Base-by-base conservation (phyloP, 495 filamentous ascomycete species). In the Corynascus novoguineensis region DNA sequence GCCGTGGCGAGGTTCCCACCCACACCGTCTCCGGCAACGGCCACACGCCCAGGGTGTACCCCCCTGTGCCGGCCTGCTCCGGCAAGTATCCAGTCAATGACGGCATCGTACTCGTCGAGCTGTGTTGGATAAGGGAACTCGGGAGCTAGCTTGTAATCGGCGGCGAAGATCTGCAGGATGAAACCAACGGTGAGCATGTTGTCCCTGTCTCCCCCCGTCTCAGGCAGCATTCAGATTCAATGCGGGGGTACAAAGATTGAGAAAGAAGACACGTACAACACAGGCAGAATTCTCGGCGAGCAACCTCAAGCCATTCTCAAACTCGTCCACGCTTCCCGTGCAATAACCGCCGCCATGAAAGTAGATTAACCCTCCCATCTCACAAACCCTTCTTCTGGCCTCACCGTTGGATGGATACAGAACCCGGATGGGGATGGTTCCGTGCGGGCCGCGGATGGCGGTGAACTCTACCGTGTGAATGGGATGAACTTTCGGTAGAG, bases 321-420 rank as follows among this genome's bases (percentile, higher is more conserved):
- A 74, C 35, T 73, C 69, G 35, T 75, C 72, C 11, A 73, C 64
- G 24, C 57, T 64, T 1, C 74, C 72, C 4, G 66, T 60, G 1
- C 69, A 67, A 49, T 68, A 76, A 1, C 72, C 71, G 1, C 74
- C 75, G n/a, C 73, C 74, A 48, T 77, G 73, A 19, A 71, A 66
- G 53, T 71, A 73, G 12, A 75, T 63, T 1, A 75, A 55, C 0
- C 70, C 67, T 2, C 58, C 63, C 9, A 59, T 47, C 5, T 50
- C 48, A 14, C 57, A 52, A 9, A 24, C 32, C 25, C 48, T 53
- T 25, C 47, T 57, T 4, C 49, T 21, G 5, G 29, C 44, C 17
- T 61, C 53, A 6, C 45, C 64, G 0, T 49, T 58, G 2, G 3
- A 24, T 3, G 70, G 70, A 46, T 71, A 74, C 6, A 72, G 58